phyloP scores from a whole-genome alignment of 2,329 filamentous ascomycete genomes.

The Colletotrichum higginsianum region DNA sequence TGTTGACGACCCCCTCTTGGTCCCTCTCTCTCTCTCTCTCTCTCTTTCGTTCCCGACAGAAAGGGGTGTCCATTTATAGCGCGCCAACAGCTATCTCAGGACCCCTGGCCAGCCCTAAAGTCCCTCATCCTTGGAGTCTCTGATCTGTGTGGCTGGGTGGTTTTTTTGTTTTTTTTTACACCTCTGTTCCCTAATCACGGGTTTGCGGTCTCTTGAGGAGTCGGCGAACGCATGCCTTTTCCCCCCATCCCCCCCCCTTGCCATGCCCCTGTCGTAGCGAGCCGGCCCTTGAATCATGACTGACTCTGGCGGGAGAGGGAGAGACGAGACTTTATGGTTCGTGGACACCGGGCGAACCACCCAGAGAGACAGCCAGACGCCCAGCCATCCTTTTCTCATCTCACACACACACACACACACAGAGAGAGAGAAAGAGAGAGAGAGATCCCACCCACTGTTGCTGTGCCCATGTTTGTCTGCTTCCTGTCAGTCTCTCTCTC shows the following conservation, averaged over 20 bases:
- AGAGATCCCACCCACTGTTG: constrained; percentile 13
- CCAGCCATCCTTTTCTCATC: constrained; percentile 19
- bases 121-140: background rate
- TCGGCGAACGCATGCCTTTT: background rate
- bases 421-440: background rate
- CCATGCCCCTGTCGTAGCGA: background rate
- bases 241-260: background rate
- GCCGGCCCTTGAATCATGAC: background rate
- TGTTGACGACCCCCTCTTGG: constrained; percentile 28
- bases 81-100: constrained; percentile 5
- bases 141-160: background rate
- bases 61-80: constrained; percentile 31
- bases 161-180: background rate
- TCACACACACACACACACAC: background rate
- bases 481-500: background rate
- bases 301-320: constrained; percentile 1
- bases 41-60: too few relatives aligned
- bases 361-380: constrained; percentile 30
- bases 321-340: background rate
- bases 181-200: too few relatives aligned
- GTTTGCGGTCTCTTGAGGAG: background rate
- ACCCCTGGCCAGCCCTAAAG: constrained; percentile 22
- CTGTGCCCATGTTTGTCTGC: too few relatives aligned
- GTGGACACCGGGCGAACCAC: constrained; percentile 18
- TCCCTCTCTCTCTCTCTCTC: too few relatives aligned